Evolutionary conservation across 1,284 basidiomycete genomes (phyloP).

Genomic region (Pyrrhoderma lamaoense): DNA sequence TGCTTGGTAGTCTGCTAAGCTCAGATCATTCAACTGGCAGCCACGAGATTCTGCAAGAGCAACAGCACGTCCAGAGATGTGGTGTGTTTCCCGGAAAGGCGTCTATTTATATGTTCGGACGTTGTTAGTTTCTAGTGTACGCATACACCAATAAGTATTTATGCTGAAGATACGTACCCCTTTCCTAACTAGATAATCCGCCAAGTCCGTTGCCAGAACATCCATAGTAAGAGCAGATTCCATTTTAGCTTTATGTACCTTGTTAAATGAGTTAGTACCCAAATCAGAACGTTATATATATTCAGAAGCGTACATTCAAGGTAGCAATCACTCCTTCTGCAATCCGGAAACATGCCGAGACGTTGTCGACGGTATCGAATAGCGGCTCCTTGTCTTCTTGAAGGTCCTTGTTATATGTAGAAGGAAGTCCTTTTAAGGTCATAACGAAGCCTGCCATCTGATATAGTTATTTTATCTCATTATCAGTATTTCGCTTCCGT

Average conservation of each 20-base stretch:
- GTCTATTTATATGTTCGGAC: constrained; percentile 34
- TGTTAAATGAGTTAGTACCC: neutral
- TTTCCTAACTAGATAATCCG: constrained; percentile 97
- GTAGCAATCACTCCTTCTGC: constrained; percentile 93
- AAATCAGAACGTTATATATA: neutral
- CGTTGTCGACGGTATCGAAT: constrained; percentile 89
- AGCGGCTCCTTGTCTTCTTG: constrained; percentile 99
- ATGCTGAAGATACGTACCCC: constrained; percentile 56
- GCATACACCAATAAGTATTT: constrained; percentile 2
- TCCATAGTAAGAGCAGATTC: constrained; percentile 87
- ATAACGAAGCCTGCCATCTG: constrained; percentile 98
- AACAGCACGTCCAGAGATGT: constrained; percentile 94
- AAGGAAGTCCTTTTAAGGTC: constrained; percentile 95
- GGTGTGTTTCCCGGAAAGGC: constrained; percentile 98
- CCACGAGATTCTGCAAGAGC: constrained; percentile 83
- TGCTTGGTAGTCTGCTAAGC: constrained; percentile 70
- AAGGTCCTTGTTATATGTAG: constrained; percentile 98
- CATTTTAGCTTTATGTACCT: constrained; percentile 92
- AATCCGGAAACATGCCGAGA: constrained; percentile 87
- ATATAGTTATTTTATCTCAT: neutral
- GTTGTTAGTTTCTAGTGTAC: constrained; percentile 37
- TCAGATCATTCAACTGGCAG: constrained; percentile 77
- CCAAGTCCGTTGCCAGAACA: constrained; percentile 94
- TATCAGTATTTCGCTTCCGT: neutral
- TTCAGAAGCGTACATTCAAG: constrained; percentile 53